Conservation (phyloP, 208 protist genomes). For the Trypanosoma grayi region DNA sequence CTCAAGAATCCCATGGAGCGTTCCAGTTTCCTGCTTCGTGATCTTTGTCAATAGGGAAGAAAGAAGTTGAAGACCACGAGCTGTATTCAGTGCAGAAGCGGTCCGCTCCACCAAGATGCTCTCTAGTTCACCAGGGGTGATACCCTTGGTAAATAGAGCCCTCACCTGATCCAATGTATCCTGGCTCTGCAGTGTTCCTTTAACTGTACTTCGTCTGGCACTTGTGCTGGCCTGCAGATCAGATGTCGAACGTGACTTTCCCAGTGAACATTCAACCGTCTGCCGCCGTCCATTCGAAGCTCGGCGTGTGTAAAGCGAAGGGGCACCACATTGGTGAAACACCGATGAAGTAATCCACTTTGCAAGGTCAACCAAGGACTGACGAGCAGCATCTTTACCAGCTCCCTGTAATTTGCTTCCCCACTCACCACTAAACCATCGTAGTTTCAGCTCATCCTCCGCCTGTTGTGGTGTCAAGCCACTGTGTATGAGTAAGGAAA, state of each 20-base stretch:
- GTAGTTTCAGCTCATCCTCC: conserved; percentile 77
- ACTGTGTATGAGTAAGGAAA: conserved; percentile 79
- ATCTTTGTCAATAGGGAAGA: conserved; percentile 21
- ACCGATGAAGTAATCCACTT: conserved; percentile 68
- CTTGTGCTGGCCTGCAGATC: conserved; percentile 55
- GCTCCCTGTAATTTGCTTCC: conserved; percentile 71
- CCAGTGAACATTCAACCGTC: conserved; percentile 37
- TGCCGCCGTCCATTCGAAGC: conserved; percentile 28
- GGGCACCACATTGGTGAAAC: conserved; percentile 28
- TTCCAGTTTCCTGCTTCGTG: conserved; percentile 10
- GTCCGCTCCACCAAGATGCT: conserved; percentile 57
- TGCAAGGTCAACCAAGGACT: conserved; percentile 57
- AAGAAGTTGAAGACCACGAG: conserved; percentile 56
- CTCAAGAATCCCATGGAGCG: conserved; percentile 32
- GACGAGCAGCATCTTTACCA: conserved; percentile 48
- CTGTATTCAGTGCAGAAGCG: conserved; percentile 47
- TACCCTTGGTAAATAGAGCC: conserved; percentile 51
- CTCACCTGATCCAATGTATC: conserved; percentile 81
- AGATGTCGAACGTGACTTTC: conserved; percentile 51
- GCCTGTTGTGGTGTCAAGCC: conserved; percentile 61
- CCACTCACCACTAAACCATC: conserved; percentile 90
- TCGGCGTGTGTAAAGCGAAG: conserved; percentile 25
- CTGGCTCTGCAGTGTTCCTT: conserved; percentile 35
- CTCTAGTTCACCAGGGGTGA: conserved; percentile 55
- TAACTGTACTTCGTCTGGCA: conserved; percentile 60